Percentiles rank a stretch among this genome's conserved stretches.
phyloP scores from a whole-genome alignment of 768 basidiomycete species.

The Boletus sensibilis region DNA sequence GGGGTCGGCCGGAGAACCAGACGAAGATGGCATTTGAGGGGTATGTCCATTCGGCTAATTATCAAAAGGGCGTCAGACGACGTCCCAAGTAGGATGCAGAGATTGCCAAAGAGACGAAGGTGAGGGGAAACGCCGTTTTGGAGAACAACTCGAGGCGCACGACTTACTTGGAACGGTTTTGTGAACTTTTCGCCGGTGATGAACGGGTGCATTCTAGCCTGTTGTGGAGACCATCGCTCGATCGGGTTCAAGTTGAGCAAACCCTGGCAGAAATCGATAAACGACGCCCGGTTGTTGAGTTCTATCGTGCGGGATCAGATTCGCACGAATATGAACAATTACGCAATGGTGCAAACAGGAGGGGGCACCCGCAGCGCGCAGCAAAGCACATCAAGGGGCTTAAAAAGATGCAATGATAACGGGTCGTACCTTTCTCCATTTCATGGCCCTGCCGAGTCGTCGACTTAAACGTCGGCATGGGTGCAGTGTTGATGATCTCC shows the following conservation, averaged over 20 bases:
- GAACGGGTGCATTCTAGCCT: conserved; percentile 94
- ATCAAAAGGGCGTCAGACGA: conserved; percentile 4
- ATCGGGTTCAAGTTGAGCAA: conserved; percentile 92
- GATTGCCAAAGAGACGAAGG: not conserved
- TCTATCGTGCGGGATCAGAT: conserved; percentile 49
- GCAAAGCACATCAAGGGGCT: not conserved
- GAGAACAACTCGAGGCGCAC: not conserved
- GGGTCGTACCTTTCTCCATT: conserved; percentile 77
- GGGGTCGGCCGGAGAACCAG: conserved; percentile 50
- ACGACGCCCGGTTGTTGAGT: conserved; percentile 88
- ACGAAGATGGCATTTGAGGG: conserved; percentile 27
- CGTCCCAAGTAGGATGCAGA: conserved; percentile 2
- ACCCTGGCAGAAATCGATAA: conserved; percentile 97
- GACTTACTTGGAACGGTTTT: conserved; percentile 76
- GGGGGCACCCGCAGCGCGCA: not conserved
- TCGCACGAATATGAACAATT: conserved; percentile 8
- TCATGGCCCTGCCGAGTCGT: conserved; percentile 70
- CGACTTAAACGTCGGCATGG: conserved; percentile 85
- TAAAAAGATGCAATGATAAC: not conserved
- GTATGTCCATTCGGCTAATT: conserved; percentile 52
- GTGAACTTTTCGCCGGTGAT: conserved; percentile 96
- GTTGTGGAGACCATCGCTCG: conserved; percentile 95
- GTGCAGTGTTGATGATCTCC: conserved; percentile 94
- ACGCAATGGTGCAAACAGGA: conserved; percentile 5
- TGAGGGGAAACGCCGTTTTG: not conserved